Evolutionary conservation across 441 rosid genomes (phyloP), one percentile per base, ranked within the genome.

Genomic region (Adansonia rubrostipa): DNA sequence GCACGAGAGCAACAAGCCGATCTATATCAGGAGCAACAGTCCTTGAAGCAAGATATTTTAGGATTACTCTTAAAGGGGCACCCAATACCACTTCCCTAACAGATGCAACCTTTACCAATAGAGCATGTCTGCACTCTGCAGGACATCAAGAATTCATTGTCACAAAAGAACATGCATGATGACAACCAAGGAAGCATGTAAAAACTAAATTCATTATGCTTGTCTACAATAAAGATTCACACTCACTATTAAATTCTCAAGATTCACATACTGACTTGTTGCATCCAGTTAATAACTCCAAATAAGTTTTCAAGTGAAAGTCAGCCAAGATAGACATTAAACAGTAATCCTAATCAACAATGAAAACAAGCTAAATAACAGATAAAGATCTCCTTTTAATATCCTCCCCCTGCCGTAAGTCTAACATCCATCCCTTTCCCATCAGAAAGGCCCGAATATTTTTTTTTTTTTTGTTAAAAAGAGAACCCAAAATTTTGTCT

Each of bases 31-130:
- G 86, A 88, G 88, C 87, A 83, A 88, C 87, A 6, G 88, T 90
- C 78, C 89, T 94, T 33, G 94, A 88, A 83, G 93, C 87, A 86
- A 96, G 93, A 86, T 87, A 89, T 82, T 89, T 89, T 70, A 94
- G 83, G 42, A 92, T 86, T 67, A 88, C 79, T 77, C 92, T 92
- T 58, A 96, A 84, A 3, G 99, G 98, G 11, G 98, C 98, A 84
- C 98, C 98, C 79, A 96, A 82, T 22, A 93, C 98, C 3, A 93
- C 91, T 86, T 92, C 98, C 86, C 97, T 91, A 63, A 92, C 88
- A 15, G 99, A 96, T 79, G 99, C 98, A 81, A 96, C 71, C 87
- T 91, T 94, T 54, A 88, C 82, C 83, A 92, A 80, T 71, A 96
- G 78, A 56, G 88, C 67, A 48, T 90, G 91, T 72, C 82, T 91